Conservation (phyloP, 768 basidiomycete genomes). For the Panaeolus cyanescens region DNA sequence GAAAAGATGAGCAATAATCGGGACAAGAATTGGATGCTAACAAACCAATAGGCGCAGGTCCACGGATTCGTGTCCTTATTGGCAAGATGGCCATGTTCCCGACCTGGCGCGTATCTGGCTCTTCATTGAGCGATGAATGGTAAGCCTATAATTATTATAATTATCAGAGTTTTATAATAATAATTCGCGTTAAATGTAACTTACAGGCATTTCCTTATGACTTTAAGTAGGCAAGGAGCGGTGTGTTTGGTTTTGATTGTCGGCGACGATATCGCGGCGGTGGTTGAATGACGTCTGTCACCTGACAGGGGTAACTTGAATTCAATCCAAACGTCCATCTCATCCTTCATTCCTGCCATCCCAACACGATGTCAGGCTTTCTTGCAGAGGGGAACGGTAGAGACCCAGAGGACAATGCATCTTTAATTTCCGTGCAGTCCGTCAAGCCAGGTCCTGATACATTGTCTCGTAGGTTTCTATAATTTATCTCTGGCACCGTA, state of each 20-base stretch:
- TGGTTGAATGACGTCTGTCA: constrained; percentile 29
- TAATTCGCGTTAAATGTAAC: constrained; percentile 22
- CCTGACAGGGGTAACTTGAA: constrained; percentile 8
- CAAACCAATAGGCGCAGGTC: constrained; percentile 84
- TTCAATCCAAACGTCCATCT: constrained; percentile 4
- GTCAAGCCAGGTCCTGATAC: constrained; percentile 68
- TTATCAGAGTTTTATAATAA: constrained; percentile 9
- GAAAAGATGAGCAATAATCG: constrained; percentile 15
- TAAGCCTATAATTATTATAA: constrained; percentile 69
- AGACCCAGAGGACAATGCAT: constrained; percentile 45
- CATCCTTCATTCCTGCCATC: constrained; percentile 2
- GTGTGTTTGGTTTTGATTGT: constrained; percentile 31
- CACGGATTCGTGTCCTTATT: constrained; percentile 88
- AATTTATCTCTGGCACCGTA: neutral
- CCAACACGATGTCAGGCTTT: constrained; percentile 33
- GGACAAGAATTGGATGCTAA: constrained; percentile 13
- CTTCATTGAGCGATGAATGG: constrained; percentile 91
- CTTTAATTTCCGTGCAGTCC: constrained; percentile 45
- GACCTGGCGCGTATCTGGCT: constrained; percentile 75
- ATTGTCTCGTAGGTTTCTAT: constrained; percentile 61
- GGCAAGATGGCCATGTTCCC: constrained; percentile 92
- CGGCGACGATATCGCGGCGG: constrained; percentile 11
- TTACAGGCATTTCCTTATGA: constrained; percentile 49
- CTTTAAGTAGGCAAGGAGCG: constrained; percentile 19
- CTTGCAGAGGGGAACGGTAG: constrained; percentile 16